Base-by-base conservation (phyloP, 1,284 basidiomycete species). In the Rhodotorula sp. region DNA sequence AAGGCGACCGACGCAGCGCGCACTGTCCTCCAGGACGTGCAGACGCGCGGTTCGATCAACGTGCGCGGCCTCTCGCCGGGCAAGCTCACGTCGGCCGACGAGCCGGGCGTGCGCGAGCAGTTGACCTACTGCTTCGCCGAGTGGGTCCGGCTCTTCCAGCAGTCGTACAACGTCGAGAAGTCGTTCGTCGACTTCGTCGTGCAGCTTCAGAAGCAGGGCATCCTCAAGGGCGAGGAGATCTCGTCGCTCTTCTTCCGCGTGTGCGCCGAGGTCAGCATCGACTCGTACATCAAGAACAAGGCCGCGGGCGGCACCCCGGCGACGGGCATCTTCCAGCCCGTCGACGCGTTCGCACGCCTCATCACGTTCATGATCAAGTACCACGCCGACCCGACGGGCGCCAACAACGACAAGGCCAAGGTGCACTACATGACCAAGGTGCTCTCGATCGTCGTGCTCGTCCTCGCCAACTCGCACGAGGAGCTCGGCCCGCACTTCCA, bases 321-420 rank as follows among this genome's bases (percentile, higher is more conserved):
- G 62, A 88, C 91, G 25, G 82, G 81, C 67, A 80, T 84, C 68
- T 98, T 94, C 85, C 92, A 93, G 80, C 92, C 93, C 23, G 86
- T 98, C 77, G 97, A 99, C 82, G 93, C 97, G 14, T 90, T 98
- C 85, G 93, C 95, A 59, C 89, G 93, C 77, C 85, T 99, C 77
- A 93, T 99, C 74, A 92, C 95, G 59, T 92, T 97, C 81, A 97
- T 99, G 85, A 95, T 99, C 88, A 99, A 99, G 85, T 98, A 99
- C 81, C 96, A 99, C 77, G 94, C 93, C 41, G 96, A 98, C 81
- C 91, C 90, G 63, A 83, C 80, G 19, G 92, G 91, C 46, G 86
- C 90, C 73, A 91, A 93, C 83, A 92, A 93, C 78, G 91, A 94
- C 79, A 91, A 93, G 78, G 91, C 93, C 27, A 97, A 98, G 82